Conservation (phyloP, 1,139 yeast genomes). For the Hansenula lynferdii region DNA sequence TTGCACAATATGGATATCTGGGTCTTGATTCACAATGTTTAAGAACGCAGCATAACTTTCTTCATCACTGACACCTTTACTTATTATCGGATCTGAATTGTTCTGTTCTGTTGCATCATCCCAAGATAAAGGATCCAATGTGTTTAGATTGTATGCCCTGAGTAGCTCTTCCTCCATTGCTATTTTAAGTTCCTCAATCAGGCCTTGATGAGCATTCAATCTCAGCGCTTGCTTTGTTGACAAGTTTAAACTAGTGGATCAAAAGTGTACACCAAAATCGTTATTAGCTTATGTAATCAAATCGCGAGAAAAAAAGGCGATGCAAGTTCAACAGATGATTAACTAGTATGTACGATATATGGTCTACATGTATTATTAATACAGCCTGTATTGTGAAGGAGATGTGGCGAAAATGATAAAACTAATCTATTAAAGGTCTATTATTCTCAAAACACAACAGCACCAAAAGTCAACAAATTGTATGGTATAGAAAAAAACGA, state of each 20-base stretch:
- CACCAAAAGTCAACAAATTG: too few species aligned
- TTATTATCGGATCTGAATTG: constrained; percentile 16
- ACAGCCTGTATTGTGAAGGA: too few species aligned
- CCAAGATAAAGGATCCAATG: constrained; percentile 37
- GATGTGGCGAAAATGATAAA: not conserved
- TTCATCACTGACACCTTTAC: constrained; percentile 14
- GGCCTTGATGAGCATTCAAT: too few species aligned
- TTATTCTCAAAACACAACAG: too few species aligned
- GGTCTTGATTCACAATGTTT: constrained; percentile 16
- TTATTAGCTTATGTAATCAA: too few species aligned
- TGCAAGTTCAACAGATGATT: too few species aligned
- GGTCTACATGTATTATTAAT: too few species aligned
- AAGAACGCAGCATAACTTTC: constrained; percentile 11
- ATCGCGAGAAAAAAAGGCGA: not conserved
- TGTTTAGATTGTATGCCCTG: constrained; percentile 35
- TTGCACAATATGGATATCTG: constrained; percentile 7
- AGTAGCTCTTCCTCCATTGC: constrained; percentile 27
- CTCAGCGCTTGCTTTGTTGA: too few species aligned
- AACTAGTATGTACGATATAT: too few species aligned
- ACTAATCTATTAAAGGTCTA: not conserved
- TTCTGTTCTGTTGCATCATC: constrained; percentile 27
- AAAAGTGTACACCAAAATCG: too few species aligned
- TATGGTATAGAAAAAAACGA: too few species aligned
- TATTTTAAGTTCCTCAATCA: not conserved
- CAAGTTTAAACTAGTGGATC: too few species aligned